These are phyloP conservation scores for Rosa persica DNA, from an alignment of 306 rosid genomes.

Conservation along the genomic window DNA sequence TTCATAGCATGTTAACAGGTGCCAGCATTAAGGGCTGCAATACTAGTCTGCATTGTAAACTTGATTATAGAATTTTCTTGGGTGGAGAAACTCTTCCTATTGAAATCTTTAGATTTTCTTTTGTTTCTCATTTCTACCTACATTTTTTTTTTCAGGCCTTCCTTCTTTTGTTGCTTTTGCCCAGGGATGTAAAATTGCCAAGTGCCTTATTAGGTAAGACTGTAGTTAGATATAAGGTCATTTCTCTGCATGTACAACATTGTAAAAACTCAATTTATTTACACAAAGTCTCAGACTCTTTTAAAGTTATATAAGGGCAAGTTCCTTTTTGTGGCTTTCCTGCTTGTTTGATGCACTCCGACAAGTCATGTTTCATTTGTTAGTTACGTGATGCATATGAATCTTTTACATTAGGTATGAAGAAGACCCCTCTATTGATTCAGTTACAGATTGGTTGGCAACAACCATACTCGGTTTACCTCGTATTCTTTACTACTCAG, in stretches of 20 bases:
- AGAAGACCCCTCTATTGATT: constrained; percentile 63
- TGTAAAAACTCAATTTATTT: background rate
- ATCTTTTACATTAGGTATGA: constrained; percentile 50
- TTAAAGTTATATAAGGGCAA: background rate
- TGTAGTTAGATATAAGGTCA: background rate
- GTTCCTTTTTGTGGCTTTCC: background rate
- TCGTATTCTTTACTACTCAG: constrained; percentile 74
- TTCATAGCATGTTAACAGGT: too few species aligned
- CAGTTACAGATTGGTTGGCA: constrained; percentile 86
- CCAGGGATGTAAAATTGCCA: constrained; percentile 52
- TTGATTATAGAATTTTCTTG: background rate
- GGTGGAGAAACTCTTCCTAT: background rate
- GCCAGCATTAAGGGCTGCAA: too few species aligned
- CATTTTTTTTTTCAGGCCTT: constrained; percentile 48
- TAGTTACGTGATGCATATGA: background rate
- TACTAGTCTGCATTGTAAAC: background rate
- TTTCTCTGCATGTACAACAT: background rate
- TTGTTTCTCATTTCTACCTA: constrained; percentile 12
- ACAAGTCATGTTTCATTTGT: constrained; percentile 13
- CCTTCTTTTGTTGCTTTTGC: constrained; percentile 78
- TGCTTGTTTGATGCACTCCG: constrained; percentile 2
- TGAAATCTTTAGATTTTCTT: background rate
- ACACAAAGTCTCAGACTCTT: background rate
- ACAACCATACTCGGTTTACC: constrained; percentile 69
- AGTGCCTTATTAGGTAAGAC: constrained; percentile 75